Base-by-base conservation (phyloP, 257 asterid species). In the Plantago ovata region DNA sequence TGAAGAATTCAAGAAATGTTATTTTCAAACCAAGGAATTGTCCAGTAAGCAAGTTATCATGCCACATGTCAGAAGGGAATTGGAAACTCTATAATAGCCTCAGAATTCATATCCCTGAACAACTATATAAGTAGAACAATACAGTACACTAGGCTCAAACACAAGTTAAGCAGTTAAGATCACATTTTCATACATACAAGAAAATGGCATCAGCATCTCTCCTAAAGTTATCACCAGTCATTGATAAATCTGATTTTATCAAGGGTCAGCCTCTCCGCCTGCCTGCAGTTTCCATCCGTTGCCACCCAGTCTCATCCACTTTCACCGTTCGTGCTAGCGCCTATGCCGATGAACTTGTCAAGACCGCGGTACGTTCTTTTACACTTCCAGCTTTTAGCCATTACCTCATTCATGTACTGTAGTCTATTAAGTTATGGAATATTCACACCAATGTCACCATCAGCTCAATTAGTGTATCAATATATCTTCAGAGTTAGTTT, bases 121-220 rank as follows among this genome's bases (percentile, higher is more conserved):
- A 40, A 57, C 51, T 57, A 57, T 57, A 40, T 40, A 57, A 57
- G 10, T 9, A 28, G 4, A 28, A 6, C 4, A 0, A 28, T 8
- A 28, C 36, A 28, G 50, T 48, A 57, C 51, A 38, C 59, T n/a
- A 15, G 33, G 59, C 59, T 28, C 23, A 53, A 28, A 8, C 36
- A 28, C 7, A 28, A 28, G 0, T 28, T 4, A 38, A 60, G 66
- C 46, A 28, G 60, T 4, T 65, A 36, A 24, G 36, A 33, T 53
- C 28, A 53, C 32, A 46, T 18, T 42, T 46, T 69, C 14, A 16
- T 46, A 48, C 46, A 52, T 42, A 6, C 43, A 32, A 53, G 41
- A 70, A n/a, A 41, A 84, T 84, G 94, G 90, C 90, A 32, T 84
- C 94, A 57, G 83, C 89, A 24, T 69, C 90, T 44, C 77, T 79